Conservation (phyloP, 1,284 basidiomycete species). For the Ustilago lituana region DNA sequence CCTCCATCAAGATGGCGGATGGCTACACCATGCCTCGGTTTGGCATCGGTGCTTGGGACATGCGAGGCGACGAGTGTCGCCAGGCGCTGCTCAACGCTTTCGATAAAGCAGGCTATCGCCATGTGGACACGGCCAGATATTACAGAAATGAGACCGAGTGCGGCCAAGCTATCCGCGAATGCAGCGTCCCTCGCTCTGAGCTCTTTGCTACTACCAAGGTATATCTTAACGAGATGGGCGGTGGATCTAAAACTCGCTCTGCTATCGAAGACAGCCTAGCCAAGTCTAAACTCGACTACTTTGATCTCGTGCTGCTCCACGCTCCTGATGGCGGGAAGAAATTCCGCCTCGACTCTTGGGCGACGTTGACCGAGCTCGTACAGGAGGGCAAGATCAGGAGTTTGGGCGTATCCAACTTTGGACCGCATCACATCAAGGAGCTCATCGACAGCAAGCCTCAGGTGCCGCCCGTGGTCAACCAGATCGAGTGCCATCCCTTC, state of each 20-base stretch:
- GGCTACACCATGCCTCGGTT: slow-evolving; percentile 44
- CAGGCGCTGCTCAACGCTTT: slow-evolving; percentile 36
- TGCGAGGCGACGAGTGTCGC: slow-evolving; percentile 33
- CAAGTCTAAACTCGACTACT: slow-evolving; percentile 77
- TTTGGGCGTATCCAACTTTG: slow-evolving; percentile 73
- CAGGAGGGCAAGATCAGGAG: slow-evolving; percentile 49
- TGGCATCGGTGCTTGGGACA: slow-evolving; percentile 51
- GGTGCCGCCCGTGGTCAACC: slow-evolving; percentile 53
- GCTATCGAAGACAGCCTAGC: slow-evolving; percentile 75
- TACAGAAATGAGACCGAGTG: slow-evolving; percentile 82
- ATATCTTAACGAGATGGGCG: slow-evolving; percentile 64
- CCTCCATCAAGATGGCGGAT: slow-evolving; percentile 32
- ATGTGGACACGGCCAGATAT: slow-evolving; percentile 50
- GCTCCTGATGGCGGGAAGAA: slow-evolving; percentile 47
- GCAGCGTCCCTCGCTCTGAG: slow-evolving; percentile 78
- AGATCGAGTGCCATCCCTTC: slow-evolving; percentile 59
- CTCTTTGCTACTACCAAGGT: slow-evolving; percentile 87
- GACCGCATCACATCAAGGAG: slow-evolving; percentile 44
- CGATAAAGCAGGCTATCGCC: slow-evolving; percentile 68
- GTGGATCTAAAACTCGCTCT: slow-evolving; percentile 57
- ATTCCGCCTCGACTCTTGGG: slow-evolving; percentile 68
- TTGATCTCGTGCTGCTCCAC: slow-evolving; percentile 68
- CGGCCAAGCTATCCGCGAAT: slow-evolving; percentile 79
- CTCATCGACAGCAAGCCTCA: slow-evolving; percentile 48
- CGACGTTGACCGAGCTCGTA: slow-evolving; percentile 50